Base-by-base conservation (phyloP, 2,329 filamentous ascomycete genomes). In the Albifimbria verrucaria region DNA sequence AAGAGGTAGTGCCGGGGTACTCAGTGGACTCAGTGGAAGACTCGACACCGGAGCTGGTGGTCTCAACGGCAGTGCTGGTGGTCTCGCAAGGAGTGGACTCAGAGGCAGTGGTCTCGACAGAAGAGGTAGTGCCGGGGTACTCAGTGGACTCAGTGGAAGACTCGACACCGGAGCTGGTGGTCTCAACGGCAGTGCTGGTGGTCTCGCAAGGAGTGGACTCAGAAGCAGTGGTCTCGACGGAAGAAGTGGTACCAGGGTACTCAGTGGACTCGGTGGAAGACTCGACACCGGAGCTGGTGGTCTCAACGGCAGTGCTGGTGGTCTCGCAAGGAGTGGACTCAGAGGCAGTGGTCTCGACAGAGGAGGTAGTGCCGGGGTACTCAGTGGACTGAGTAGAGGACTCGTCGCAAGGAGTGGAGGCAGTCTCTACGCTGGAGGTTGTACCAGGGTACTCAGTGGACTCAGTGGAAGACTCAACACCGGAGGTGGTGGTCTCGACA, bases 401-500 rank as follows among this genome's bases (percentile, higher is more conserved):
- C 15, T 49, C 26, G 32, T 52, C 44, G 23, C 41, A 17, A 41
- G 51, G 36, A 17, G 52, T 28, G 10, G 51, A 28, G 17, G 47
- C 45, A 7, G 39, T 55, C 9, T 47, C 32, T 15, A 41, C 41
- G 39, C 43, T 49, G 21, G 52, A 26, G 1, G 51, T 53, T 54
- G 56, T 57, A 22, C 57, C n/a, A 5, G 57, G 24, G 59, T 59
- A 21, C 45, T 47, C 45, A 17, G 7, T 10, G 15, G 32, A 15
- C 5, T 6, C 12, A n/a, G 32, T 7, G 32, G 32, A 32, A 32
- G 26, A 39, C 32, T 39, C 32, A 15, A 39, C 12, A 39, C 12
- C 32, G 12, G 32, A 39, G 11, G 6, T 6, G 32, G 32, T 39
- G 32, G 32, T 39, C 5, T 6, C 12, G 12, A 39, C 32, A n/a